Conservation (phyloP, 2,329 filamentous ascomycete species). For the Cladosporium sp. region DNA sequence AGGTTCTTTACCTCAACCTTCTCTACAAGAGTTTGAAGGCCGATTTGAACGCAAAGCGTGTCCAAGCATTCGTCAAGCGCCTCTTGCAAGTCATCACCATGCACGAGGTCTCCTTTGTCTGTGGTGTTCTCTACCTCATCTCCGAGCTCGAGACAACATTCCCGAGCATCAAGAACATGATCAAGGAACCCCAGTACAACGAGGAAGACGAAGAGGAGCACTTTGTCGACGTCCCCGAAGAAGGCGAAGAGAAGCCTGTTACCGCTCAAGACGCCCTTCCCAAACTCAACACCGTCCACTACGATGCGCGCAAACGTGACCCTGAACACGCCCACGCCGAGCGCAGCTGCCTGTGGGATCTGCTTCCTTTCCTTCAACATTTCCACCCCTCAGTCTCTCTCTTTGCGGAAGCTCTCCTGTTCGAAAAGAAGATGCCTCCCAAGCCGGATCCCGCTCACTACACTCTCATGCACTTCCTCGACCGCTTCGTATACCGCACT, state of each 20-base stretch:
- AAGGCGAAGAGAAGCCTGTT: constrained; percentile 42
- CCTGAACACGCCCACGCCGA: constrained; percentile 93
- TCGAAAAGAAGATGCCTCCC: constrained; percentile 65
- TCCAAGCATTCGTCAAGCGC: constrained; percentile 94
- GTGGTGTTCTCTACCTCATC: constrained; percentile 85
- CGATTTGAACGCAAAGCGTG: constrained; percentile 82
- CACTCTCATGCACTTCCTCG: constrained; percentile 89
- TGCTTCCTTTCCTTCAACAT: constrained; percentile 73
- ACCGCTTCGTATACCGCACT: constrained; percentile 97
- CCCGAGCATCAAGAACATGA: constrained; percentile 70
- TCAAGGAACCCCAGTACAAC: constrained; percentile 71
- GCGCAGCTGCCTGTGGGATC: constrained; percentile 86
- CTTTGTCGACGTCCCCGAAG: constrained; percentile 61
- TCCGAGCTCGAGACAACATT: constrained; percentile 75
- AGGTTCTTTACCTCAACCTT: constrained; percentile 90
- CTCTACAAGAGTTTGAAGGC: constrained; percentile 82
- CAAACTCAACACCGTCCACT: constrained; percentile 35
- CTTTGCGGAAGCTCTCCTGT: constrained; percentile 68
- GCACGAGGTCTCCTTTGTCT: constrained; percentile 89
- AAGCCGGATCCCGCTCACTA: constrained; percentile 90
- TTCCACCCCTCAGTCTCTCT: constrained; percentile 91
- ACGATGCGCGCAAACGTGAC: constrained; percentile 86
- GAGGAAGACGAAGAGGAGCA: constrained; percentile 59
- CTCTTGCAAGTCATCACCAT: constrained; percentile 81
- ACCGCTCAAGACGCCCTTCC: constrained; percentile 19